Conservation (phyloP, 2,329 filamentous ascomycete genomes). For the Epichloe hybrida region DNA sequence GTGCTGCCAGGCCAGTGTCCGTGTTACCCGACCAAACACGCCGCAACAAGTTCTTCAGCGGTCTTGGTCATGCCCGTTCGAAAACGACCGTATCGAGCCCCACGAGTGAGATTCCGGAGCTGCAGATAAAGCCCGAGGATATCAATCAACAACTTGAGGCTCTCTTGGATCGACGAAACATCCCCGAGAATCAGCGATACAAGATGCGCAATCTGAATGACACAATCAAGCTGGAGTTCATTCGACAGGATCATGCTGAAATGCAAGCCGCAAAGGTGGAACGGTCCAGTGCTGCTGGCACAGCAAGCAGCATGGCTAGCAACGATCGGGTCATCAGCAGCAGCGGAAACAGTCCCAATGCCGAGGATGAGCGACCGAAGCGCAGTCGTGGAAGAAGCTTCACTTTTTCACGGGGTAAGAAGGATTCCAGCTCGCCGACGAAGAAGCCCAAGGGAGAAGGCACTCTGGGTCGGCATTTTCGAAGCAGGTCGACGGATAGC, state of each 20-base stretch:
- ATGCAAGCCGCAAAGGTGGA: slow-evolving; percentile 38
- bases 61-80: slow-evolving; percentile 23
- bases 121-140: slow-evolving; percentile 36
- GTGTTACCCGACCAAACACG: slow-evolving; percentile 20
- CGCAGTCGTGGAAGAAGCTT: slow-evolving; percentile 46
- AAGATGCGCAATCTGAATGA: slow-evolving; percentile 86
- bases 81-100: slow-evolving; percentile 23
- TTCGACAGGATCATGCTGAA: slow-evolving; percentile 74
- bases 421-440: slow-evolving; percentile 51
- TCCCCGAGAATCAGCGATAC: slow-evolving; percentile 83
- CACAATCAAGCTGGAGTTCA: slow-evolving; percentile 90
- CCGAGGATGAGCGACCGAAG: slow-evolving; percentile 37
- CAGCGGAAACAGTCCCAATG: slow-evolving; percentile 24
- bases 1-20: slow-evolving; percentile 23
- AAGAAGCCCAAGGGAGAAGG: slow-evolving; percentile 63
- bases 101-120: slow-evolving; percentile 30
- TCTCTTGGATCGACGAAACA: slow-evolving; percentile 73
- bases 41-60: slow-evolving; percentile 22
- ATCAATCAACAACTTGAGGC: slow-evolving; percentile 46
- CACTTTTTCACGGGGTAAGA: slow-evolving; percentile 52
- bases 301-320: slow-evolving; percentile 24
- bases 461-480: slow-evolving; percentile 48
- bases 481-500: slow-evolving; percentile 61
- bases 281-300: slow-evolving; percentile 30
- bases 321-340: slow-evolving; percentile 16